Conservation (phyloP, 768 basidiomycete genomes). For the Chiua virens region DNA sequence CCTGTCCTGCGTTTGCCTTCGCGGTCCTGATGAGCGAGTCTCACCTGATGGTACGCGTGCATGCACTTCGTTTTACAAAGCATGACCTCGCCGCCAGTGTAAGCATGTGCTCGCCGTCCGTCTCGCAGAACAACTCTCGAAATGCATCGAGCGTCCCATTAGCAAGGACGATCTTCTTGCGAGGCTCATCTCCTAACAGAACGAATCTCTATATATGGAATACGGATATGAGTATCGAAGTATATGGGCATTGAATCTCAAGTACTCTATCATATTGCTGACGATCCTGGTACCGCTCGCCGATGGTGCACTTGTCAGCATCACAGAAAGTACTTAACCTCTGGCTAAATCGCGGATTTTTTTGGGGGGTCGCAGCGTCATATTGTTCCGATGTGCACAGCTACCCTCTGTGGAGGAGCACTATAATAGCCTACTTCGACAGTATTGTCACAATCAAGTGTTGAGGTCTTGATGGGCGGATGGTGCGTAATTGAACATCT, state of each 20-base stretch:
- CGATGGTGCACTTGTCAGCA: too few relatives aligned
- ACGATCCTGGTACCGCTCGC: too few relatives aligned
- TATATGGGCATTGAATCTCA: slow-evolving; percentile 5
- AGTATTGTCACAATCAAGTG: too few relatives aligned
- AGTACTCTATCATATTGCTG: too few relatives aligned
- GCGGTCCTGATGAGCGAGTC: slow-evolving; percentile 59
- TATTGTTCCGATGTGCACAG: too few relatives aligned
- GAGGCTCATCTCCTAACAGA: slow-evolving; percentile 13
- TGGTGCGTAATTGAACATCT: too few relatives aligned
- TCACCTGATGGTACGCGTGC: slow-evolving; percentile 58
- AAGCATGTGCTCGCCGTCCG: slow-evolving; percentile 74
- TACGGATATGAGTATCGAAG: slow-evolving; percentile 13
- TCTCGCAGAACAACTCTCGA: slow-evolving; percentile 55
- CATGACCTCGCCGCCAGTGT: slow-evolving; percentile 48
- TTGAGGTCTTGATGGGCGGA: too few relatives aligned
- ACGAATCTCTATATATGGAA: slow-evolving; percentile 1
- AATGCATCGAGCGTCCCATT: slow-evolving; percentile 50
- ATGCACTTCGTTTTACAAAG: not conserved
- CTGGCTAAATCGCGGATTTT: too few relatives aligned
- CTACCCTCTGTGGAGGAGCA: too few relatives aligned
- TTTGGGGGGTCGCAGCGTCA: too few relatives aligned
- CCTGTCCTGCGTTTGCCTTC: slow-evolving; percentile 72
- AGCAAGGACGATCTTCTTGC: slow-evolving; percentile 48
- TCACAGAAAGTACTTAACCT: too few relatives aligned
- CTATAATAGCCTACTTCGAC: too few relatives aligned